These are phyloP conservation scores for Ulvella scutata DNA, from an alignment of 139 green algal genomes.

Conservation along the genomic window DNA sequence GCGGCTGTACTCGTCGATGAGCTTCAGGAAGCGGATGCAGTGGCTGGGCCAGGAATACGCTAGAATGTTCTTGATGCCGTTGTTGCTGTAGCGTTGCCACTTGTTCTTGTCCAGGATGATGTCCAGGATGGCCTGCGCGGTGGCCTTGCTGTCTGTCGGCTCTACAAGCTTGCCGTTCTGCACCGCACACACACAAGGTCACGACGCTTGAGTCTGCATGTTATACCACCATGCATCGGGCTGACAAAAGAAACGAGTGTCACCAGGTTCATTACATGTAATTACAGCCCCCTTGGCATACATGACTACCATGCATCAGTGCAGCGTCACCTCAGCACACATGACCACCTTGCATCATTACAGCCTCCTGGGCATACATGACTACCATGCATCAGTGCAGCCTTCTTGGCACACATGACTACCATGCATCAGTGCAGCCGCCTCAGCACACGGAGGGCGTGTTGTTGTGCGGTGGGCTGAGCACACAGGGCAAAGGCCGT, in stretches of 20 bases:
- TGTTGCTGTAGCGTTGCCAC: constrained; percentile 58
- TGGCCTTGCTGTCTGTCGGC: constrained; percentile 50
- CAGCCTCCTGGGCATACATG: background rate
- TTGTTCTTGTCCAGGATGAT: constrained; percentile 50
- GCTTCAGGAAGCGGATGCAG: constrained; percentile 55
- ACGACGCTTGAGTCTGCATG: background rate
- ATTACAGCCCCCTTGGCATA: too few relatives aligned
- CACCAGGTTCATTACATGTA: too few relatives aligned
- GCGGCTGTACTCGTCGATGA: constrained; percentile 31
- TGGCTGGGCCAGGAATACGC: constrained; percentile 81
- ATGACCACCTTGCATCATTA: background rate
- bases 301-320: too few relatives aligned
- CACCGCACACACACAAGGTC: constrained; percentile 31
- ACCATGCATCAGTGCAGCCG: too few relatives aligned
- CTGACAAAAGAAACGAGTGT: too few relatives aligned
- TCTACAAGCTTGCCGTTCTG: constrained; percentile 80
- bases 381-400: too few relatives aligned
- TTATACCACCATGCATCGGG: too few relatives aligned
- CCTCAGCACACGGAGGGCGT: too few relatives aligned
- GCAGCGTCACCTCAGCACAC: too few relatives aligned
- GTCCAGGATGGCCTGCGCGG: constrained; percentile 51
- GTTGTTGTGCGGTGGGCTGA: too few relatives aligned
- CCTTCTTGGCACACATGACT: too few relatives aligned
- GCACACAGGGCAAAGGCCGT: too few relatives aligned
- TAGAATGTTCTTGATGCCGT: constrained; percentile 64